These are phyloP conservation scores for Toxoplasma gondii DNA, from an alignment of 169 alveolate genomes.

Conservation along the genomic window DNA sequence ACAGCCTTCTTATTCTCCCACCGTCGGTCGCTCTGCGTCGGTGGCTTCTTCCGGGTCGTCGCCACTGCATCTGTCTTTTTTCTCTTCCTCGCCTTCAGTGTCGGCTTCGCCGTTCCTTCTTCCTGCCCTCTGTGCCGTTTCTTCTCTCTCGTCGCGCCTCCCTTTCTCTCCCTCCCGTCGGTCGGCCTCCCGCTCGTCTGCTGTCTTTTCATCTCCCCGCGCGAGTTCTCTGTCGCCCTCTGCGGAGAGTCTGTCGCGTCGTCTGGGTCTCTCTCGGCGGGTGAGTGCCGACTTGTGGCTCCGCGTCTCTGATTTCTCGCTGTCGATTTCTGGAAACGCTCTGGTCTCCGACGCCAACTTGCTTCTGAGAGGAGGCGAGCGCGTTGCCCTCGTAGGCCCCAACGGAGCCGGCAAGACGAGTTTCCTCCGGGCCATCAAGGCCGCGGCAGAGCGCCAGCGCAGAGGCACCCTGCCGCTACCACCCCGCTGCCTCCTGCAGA, in stretches of 20 bases:
- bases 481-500: background rate
- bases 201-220: background rate
- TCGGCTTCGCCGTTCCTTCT: background rate
- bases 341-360: background rate
- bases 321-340: background rate
- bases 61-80: background rate
- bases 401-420: constrained; percentile 69
- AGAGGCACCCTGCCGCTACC: background rate
- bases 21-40: background rate
- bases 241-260: background rate
- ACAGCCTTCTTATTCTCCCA: background rate
- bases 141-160: no score
- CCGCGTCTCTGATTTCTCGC: background rate
- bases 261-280: background rate
- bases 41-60: background rate
- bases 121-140: no score
- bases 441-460: constrained; percentile 47
- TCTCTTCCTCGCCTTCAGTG: background rate
- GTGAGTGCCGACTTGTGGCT: background rate
- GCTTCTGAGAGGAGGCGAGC: constrained; percentile 6
- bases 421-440: constrained; percentile 50
- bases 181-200: background rate
- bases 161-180: background rate
- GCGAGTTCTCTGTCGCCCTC: background rate
- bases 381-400: constrained; percentile 64